Conservation (phyloP, 1,139 yeast genomes). For the Kurtzmaniella natalensis region DNA sequence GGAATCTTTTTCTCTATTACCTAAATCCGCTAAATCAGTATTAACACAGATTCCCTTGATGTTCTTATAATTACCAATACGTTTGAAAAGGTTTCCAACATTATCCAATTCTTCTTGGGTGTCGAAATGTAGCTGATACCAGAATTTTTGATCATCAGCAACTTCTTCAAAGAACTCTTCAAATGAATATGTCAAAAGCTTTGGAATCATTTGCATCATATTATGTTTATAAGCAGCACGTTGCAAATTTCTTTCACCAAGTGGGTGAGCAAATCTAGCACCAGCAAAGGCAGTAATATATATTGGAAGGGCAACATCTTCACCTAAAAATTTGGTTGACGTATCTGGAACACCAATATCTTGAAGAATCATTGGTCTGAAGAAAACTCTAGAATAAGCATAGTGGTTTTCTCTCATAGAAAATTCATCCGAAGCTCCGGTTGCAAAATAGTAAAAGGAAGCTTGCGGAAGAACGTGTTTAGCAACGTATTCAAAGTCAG, state of each 20-base stretch:
- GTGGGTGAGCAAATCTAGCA: conserved; percentile 59
- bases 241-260: conserved; percentile 64
- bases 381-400: conserved; percentile 27
- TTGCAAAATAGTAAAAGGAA: conserved; percentile 28
- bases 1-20: conserved; percentile 16
- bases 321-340: conserved; percentile 21
- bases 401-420: conserved; percentile 29
- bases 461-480: conserved; percentile 20
- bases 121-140: conserved; percentile 79
- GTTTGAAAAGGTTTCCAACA: conserved; percentile 11
- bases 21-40: conserved; percentile 16
- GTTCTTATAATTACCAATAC: conserved; percentile 12
- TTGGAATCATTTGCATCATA: conserved; percentile 64
- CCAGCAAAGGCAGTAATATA: conserved; percentile 67
- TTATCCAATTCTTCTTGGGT: conserved; percentile 21
- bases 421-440: conserved; percentile 30
- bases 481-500: conserved; percentile 31
- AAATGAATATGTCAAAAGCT: conserved; percentile 58
- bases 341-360: conserved; percentile 23
- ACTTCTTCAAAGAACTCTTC: conserved; percentile 53
- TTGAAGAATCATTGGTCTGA: conserved; percentile 42
- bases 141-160: conserved; percentile 47
- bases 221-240: conserved; percentile 58
- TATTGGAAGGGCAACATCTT: conserved; percentile 39
- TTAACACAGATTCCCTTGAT: conserved; percentile 19